Evolutionary conservation across 768 basidiomycete genomes (phyloP), one percentile per base, ranked within the genome.

Genomic region (Kwoniella europaea): DNA sequence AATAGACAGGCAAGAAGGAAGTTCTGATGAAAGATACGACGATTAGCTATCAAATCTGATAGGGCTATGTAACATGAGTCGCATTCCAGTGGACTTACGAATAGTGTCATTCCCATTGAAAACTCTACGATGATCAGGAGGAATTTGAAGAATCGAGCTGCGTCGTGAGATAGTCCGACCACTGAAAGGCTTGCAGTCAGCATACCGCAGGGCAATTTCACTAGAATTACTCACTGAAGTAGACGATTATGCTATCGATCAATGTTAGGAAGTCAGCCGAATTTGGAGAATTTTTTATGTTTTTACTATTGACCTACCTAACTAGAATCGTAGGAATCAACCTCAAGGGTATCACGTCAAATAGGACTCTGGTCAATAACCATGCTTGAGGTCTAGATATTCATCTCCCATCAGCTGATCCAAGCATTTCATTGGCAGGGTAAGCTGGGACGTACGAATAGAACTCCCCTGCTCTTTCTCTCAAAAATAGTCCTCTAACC

Each of bases 121-220:
- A 90, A 97, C 22, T 96, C 86, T 20, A 93, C 90, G 18, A 98
- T 86, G 71, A 97, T 91, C 78, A 98, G 88, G 22, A 97, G 86
- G 85, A 92, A 98, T 79, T 97, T 98, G 90, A 97, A 98, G 87
- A 91, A 98, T 80, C 91, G 87, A 0, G 90, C 88, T 2, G 93
- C 89, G 54, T 91, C 88, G 4, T 86, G 86, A 1, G 92, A 88
- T 4, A 98, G 88, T 13, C 95, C 94, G 2, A 93, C 93, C 95
- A 98, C 76, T 77, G 54, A 2, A 29, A 4, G 5, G 29, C 29
- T 29, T 29, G 29, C 29, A 29, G 29, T 29, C 29, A 29, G 29
- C 29, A 29, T 29, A 29, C 29, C 29, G 29, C 3, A 29, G 29
- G 29, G 29, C 3, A 29, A 4, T 4, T 29, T 6, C 29, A 29